Conservation (phyloP, 257 asterid genomes). For the Ophiorrhiza pumila region DNA sequence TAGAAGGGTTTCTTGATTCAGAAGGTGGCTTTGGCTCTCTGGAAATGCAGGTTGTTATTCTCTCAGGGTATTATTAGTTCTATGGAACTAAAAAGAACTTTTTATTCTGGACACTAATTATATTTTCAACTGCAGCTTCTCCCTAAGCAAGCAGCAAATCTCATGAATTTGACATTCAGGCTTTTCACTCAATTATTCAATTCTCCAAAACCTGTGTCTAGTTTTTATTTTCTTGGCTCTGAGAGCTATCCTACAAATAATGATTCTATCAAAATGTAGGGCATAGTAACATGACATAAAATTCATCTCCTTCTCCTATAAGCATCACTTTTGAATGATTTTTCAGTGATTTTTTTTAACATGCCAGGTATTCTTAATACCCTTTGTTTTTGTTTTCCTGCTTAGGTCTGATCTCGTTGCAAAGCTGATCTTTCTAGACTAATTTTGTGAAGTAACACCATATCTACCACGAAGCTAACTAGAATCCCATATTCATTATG, state of each 20-base stretch:
- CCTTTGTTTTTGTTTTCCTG: constrained; percentile 17
- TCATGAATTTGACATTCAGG: constrained; percentile 91
- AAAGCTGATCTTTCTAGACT: constrained; percentile 90
- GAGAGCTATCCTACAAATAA: constrained; percentile 93
- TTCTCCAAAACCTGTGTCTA: constrained; percentile 78
- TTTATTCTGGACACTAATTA: constrained; percentile 27
- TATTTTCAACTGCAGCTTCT: constrained; percentile 67
- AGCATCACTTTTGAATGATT: too few relatives aligned
- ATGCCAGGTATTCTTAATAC: background rate
- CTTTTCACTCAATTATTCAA: constrained; percentile 61
- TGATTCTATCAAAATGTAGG: constrained; percentile 85
- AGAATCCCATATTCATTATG: constrained; percentile 75
- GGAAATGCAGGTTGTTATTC: constrained; percentile 82
- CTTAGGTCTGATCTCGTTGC: constrained; percentile 72
- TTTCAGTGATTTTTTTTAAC: background rate
- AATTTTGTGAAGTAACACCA: constrained; percentile 79
- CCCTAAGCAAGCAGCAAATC: constrained; percentile 97
- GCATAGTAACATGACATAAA: constrained; percentile 13
- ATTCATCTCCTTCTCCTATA: constrained; percentile 4
- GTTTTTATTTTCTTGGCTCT: constrained; percentile 85
- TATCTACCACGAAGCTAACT: constrained; percentile 76
- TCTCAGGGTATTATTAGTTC: constrained; percentile 26
- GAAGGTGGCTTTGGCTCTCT: constrained; percentile 99
- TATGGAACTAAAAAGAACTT: constrained; percentile 16
- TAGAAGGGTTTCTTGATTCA: constrained; percentile 97